phyloP scores from a whole-genome alignment of 805 yeast genomes.

The Millerozyma acaciae region DNA sequence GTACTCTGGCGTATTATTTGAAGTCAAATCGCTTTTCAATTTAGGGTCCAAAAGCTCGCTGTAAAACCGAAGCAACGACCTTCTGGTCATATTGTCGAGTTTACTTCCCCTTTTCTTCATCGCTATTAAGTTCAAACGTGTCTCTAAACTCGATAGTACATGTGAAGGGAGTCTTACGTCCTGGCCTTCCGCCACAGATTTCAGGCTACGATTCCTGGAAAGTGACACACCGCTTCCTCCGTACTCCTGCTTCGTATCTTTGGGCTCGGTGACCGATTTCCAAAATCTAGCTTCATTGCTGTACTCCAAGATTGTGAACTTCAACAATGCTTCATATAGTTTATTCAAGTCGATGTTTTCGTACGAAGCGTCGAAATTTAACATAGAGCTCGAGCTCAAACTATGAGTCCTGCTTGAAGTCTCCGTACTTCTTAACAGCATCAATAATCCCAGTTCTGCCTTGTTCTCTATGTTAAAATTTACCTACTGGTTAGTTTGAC shows the following conservation, averaged over 20 bases:
- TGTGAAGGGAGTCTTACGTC: constrained; percentile 36
- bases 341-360: constrained; percentile 19
- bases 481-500: too few relatives aligned
- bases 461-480: too few relatives aligned
- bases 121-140: constrained; percentile 42
- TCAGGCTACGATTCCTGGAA: constrained; percentile 15
- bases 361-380: constrained; percentile 16
- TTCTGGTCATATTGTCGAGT: constrained; percentile 48
- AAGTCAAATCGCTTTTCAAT: constrained; percentile 28
- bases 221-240: background rate
- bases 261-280: constrained; percentile 17
- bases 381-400: constrained; percentile 19
- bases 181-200: constrained; percentile 18
- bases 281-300: constrained; percentile 62
- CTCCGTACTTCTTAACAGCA: constrained; percentile 10
- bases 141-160: constrained; percentile 37
- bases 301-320: constrained; percentile 56
- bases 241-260: background rate
- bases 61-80: constrained; percentile 60
- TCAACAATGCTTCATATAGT: constrained; percentile 51
- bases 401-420: constrained; percentile 18
- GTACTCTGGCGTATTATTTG: constrained; percentile 39
- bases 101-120: constrained; percentile 33
- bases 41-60: constrained; percentile 53
- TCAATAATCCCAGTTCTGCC: constrained; percentile 1